These are phyloP conservation scores for Amanita brunnescens DNA, from an alignment of 768 basidiomycete species.

Conservation along the genomic window DNA sequence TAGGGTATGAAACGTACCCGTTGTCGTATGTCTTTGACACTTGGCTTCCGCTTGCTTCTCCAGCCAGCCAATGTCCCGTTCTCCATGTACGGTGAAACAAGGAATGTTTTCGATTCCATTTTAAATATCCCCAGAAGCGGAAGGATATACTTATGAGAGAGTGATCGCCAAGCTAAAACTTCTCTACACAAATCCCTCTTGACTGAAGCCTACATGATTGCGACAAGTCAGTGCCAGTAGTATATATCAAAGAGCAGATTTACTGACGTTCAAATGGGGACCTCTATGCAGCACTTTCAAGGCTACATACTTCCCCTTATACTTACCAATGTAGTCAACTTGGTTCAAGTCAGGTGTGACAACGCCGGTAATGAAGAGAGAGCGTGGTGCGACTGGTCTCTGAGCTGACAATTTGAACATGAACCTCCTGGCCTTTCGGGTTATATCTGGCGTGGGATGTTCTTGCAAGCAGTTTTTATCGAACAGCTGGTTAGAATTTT, in stretches of 20 bases:
- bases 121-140: not conserved
- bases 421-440: not conserved
- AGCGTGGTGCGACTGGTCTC: not conserved
- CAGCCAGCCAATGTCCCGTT: not conserved
- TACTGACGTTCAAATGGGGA: too few species aligned
- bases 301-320: not conserved
- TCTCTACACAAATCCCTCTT: not conserved
- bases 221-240: too few species aligned
- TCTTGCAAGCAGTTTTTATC: too few species aligned
- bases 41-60: not conserved
- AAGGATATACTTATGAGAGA: not conserved
- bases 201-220: not conserved
- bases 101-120: not conserved
- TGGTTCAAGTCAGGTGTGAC: too few species aligned
- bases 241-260: not conserved
- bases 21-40: not conserved
- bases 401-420: not conserved
- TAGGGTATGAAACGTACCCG: not conserved
- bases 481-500: too few species aligned
- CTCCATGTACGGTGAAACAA: constrained; percentile 1
- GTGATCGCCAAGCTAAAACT: not conserved
- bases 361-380: not conserved
- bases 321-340: not conserved
- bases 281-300: not conserved
- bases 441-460: too few species aligned